Percentiles rank a stretch among this genome's conserved stretches.
Evolutionary conservation across 805 yeast genomes (phyloP).

Genomic region (Candida rishiriensis): DNA sequence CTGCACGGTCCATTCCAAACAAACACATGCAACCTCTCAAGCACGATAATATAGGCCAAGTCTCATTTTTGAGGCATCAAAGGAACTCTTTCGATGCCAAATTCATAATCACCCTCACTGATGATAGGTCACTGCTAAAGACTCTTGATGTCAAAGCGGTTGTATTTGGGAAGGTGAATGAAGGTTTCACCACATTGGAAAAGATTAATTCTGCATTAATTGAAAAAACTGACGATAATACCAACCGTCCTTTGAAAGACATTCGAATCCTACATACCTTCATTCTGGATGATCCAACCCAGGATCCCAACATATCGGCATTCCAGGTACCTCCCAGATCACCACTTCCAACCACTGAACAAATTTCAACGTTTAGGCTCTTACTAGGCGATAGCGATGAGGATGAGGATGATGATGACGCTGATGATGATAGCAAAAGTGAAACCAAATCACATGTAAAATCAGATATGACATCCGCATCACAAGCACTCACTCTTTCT

Average conservation of each 20-base stretch:
- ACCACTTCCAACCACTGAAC: constrained; percentile 34
- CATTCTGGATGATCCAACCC: constrained; percentile 52
- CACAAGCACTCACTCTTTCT: constrained; percentile 60
- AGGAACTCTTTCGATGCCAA: constrained; percentile 28
- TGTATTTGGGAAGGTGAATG: constrained; percentile 48
- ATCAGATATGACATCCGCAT: constrained; percentile 32
- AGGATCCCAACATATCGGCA: constrained; percentile 26
- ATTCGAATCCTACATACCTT: constrained; percentile 48
- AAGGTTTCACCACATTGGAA: constrained; percentile 46
- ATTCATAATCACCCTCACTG: constrained; percentile 34
- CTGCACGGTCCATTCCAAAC: too few relatives aligned
- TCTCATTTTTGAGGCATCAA: constrained; percentile 18
- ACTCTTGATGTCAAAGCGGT: constrained; percentile 20
- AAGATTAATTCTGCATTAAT: constrained; percentile 35
- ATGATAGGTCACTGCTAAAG: constrained; percentile 22
- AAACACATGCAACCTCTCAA: constrained; percentile 2
- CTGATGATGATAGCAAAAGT: constrained; percentile 10
- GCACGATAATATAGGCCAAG: constrained; percentile 32
- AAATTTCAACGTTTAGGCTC: constrained; percentile 29
- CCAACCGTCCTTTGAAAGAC: constrained; percentile 39
- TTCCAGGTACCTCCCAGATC: constrained; percentile 19
- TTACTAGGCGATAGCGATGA: constrained; percentile 19
- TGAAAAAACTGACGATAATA: constrained; percentile 29
- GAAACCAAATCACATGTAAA: too few relatives aligned
- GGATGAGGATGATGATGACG: constrained; percentile 18